These are phyloP conservation scores for Tylopilus sp. DNA, from an alignment of 768 basidiomycete species.

Conservation along the genomic window DNA sequence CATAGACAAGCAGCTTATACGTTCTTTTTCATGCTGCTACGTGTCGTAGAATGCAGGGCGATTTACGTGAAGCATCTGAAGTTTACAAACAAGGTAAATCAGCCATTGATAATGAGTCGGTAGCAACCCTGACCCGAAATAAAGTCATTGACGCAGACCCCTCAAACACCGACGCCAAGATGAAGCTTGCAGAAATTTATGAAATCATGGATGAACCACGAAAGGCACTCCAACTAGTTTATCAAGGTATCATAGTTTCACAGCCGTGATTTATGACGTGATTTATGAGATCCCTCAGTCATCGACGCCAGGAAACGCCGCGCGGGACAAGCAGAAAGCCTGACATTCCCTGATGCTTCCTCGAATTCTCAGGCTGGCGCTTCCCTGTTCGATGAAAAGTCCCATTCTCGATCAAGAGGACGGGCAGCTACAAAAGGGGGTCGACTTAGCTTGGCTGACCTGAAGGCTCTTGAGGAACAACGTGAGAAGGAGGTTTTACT, in stretches of 20 bases:
- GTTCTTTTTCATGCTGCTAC: slow-evolving; percentile 75
- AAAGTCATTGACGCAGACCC: slow-evolving; percentile 75
- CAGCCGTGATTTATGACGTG: slow-evolving; percentile 54
- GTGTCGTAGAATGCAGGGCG: slow-evolving; percentile 75
- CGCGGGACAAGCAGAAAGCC: slow-evolving; percentile 24
- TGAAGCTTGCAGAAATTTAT: slow-evolving; percentile 87
- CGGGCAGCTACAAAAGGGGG: slow-evolving; percentile 26
- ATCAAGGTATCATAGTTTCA: slow-evolving; percentile 49
- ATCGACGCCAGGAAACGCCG: slow-evolving; percentile 60
- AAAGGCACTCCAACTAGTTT: slow-evolving; percentile 69
- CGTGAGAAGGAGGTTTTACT: slow-evolving; percentile 62
- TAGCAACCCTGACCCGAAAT: slow-evolving; percentile 16
- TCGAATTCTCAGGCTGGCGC: slow-evolving; percentile 29
- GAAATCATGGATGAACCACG: slow-evolving; percentile 78
- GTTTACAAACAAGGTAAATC: slow-evolving; percentile 76
- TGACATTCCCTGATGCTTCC: slow-evolving; percentile 10
- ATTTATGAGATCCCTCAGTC: slow-evolving; percentile 43
- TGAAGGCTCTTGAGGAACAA: slow-evolving; percentile 59
- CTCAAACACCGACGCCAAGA: slow-evolving; percentile 74
- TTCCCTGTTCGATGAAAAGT: slow-evolving; percentile 65
- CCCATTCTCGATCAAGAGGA: slow-evolving; percentile 35
- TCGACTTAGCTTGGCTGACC: slow-evolving; percentile 54
- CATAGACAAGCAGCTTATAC: slow-evolving; percentile 72
- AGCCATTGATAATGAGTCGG: neutral
- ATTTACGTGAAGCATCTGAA: slow-evolving; percentile 73